phyloP scores from a whole-genome alignment of 805 yeast genomes.

The Metahyphopichia silvanorum region DNA sequence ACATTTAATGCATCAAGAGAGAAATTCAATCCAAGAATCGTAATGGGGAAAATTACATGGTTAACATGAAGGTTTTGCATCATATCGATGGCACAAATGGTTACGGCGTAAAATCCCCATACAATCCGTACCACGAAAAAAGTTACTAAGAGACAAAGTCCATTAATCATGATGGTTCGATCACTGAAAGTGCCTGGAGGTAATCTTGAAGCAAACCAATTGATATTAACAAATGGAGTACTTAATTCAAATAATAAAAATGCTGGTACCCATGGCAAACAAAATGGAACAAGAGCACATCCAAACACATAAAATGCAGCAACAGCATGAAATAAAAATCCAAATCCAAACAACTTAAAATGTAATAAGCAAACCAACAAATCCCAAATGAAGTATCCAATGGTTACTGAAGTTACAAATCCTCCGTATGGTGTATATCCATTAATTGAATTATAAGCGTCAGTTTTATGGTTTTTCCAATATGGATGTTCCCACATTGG shows the following conservation, averaged over 20 bases:
- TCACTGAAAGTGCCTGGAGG: slow-evolving; percentile 65
- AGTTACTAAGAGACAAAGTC: slow-evolving; percentile 59
- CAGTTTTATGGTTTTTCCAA: slow-evolving; percentile 32
- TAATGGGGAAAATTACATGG: slow-evolving; percentile 40
- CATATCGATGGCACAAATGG: slow-evolving; percentile 46
- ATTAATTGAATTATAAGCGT: slow-evolving; percentile 45
- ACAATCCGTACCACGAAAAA: slow-evolving; percentile 78
- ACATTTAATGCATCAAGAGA: slow-evolving; percentile 67
- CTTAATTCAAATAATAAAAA: slow-evolving; percentile 84
- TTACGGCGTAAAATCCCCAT: slow-evolving; percentile 84
- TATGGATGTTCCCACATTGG: slow-evolving; percentile 65
- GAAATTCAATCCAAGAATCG: slow-evolving; percentile 56
- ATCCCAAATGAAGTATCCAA: slow-evolving; percentile 95
- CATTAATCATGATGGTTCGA: slow-evolving; percentile 59
- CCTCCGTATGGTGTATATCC: slow-evolving; percentile 77
- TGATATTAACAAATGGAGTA: slow-evolving; percentile 91
- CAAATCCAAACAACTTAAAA: slow-evolving; percentile 69
- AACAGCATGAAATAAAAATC: slow-evolving; percentile 78
- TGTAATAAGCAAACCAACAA: slow-evolving; percentile 61
- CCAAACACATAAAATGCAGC: slow-evolving; percentile 76
- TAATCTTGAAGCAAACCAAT: slow-evolving; percentile 84
- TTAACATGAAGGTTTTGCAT: slow-evolving; percentile 45
- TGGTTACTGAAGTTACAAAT: slow-evolving; percentile 65
- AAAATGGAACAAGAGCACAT: slow-evolving; percentile 64
- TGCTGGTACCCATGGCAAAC: slow-evolving; percentile 77